Evolutionary conservation across 2,329 filamentous ascomycete species (phyloP).

Genomic region (Cladosporium sphaerospermum): DNA sequence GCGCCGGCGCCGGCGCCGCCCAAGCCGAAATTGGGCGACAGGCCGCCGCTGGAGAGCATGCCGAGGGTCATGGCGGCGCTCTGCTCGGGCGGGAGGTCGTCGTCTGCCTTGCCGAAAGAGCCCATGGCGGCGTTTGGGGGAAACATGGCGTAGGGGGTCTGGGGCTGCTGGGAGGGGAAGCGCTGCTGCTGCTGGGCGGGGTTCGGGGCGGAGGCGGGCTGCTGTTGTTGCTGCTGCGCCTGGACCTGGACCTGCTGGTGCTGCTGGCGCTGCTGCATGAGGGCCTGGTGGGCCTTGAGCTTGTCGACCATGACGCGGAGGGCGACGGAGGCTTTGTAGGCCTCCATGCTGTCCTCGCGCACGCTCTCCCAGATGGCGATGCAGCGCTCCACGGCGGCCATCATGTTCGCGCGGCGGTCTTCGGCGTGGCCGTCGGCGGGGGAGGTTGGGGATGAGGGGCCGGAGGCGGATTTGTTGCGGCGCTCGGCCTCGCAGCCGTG

Average conservation of each 20-base stretch:
- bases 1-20: slow-evolving; percentile 18
- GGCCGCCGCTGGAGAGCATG: slow-evolving; percentile 57
- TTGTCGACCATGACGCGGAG: slow-evolving; percentile 82
- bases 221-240: slow-evolving; percentile 6
- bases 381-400: slow-evolving; percentile 64
- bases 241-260: slow-evolving; percentile 7
- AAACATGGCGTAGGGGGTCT: slow-evolving; percentile 24
- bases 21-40: slow-evolving; percentile 43
- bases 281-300: slow-evolving; percentile 49
- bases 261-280: slow-evolving; percentile 11
- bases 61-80: slow-evolving; percentile 65
- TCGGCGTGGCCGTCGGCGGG: slow-evolving; percentile 37
- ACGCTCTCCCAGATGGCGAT: slow-evolving; percentile 74
- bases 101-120: slow-evolving; percentile 32
- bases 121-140: slow-evolving; percentile 23
- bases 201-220: background rate
- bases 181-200: background rate
- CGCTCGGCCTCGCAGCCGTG: slow-evolving; percentile 50
- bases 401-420: slow-evolving; percentile 62
- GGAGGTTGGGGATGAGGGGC: slow-evolving; percentile 13
- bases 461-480: slow-evolving; percentile 18
- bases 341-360: slow-evolving; percentile 75
- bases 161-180: background rate
- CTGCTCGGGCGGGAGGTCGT: slow-evolving; percentile 55
- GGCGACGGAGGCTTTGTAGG: slow-evolving; percentile 75